Conservation (phyloP, 768 basidiomycete genomes). For the Sporobolomyces phaffii region DNA sequence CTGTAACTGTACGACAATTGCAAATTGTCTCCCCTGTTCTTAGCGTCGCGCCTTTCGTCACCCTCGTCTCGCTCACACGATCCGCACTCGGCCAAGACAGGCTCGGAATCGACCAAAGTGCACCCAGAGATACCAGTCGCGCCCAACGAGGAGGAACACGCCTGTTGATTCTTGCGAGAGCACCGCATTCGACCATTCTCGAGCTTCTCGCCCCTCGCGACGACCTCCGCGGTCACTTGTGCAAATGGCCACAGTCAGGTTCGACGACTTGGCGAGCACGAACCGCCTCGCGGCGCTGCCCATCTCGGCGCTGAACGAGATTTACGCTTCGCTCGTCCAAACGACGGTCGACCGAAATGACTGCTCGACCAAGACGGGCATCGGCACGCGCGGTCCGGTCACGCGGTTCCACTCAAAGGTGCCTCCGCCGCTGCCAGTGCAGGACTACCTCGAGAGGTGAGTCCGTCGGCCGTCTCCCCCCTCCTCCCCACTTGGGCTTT, state of each 20-base stretch:
- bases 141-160: no score
- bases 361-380: background rate
- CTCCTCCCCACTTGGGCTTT: background rate
- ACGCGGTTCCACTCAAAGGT: slow-evolving; percentile 29
- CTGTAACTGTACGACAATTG: no score
- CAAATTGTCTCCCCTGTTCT: no score
- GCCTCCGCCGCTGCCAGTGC: slow-evolving; percentile 13
- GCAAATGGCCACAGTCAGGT: background rate
- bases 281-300: slow-evolving; percentile 9
- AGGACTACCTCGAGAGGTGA: slow-evolving; percentile 12
- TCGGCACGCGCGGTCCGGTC: background rate
- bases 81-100: no score
- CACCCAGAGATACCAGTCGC: no score
- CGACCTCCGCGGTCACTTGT: background rate
- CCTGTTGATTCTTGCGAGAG: no score
- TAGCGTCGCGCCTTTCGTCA: no score
- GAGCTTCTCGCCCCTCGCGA: background rate
- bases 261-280: background rate
- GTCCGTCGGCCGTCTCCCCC: background rate
- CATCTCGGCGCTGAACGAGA: slow-evolving; percentile 3
- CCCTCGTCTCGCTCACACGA: no score
- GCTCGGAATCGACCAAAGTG: no score
- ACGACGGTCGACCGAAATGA: background rate
- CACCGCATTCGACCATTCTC: no score
- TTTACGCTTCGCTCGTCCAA: background rate